Evolutionary conservation across 371 early-diverging fungal genomes (phyloP).

Genomic region (Rhizomucor pusillus): DNA sequence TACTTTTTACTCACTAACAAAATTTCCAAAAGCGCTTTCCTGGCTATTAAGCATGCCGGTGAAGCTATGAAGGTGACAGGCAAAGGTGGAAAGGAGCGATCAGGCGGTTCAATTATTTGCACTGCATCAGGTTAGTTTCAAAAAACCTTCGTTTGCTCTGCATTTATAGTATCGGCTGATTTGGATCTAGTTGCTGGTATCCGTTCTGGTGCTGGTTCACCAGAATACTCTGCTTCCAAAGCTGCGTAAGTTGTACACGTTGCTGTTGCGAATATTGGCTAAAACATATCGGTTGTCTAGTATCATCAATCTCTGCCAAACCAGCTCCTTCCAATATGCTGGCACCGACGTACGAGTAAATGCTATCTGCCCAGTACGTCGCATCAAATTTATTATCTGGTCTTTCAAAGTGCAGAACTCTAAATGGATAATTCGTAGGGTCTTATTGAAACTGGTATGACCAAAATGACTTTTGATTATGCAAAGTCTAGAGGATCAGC

Average conservation of each 20-base stretch:
- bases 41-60: conserved; percentile 37
- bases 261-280: background rate
- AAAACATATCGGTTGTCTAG: conserved; percentile 15
- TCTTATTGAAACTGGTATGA: conserved; percentile 59
- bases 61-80: conserved; percentile 38
- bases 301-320: conserved; percentile 52
- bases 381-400: background rate
- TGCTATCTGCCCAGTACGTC: conserved; percentile 54
- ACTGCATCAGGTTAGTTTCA: conserved; percentile 41
- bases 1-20: too few relatives aligned
- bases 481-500: conserved; percentile 42
- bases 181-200: conserved; percentile 37
- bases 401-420: background rate
- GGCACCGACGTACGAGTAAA: conserved; percentile 56
- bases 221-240: conserved; percentile 45
- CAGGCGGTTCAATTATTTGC: conserved; percentile 43
- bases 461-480: conserved; percentile 46
- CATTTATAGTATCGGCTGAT: background rate
- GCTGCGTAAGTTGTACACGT: conserved; percentile 34
- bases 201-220: conserved; percentile 44
- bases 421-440: conserved; percentile 28
- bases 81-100: conserved; percentile 34
- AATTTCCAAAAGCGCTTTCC: conserved; percentile 27
- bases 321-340: conserved; percentile 42
- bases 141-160: background rate